These are phyloP conservation scores for Backusella liffmaniae DNA, from an alignment of 192 early-diverging fungal genomes.

Conservation along the genomic window DNA sequence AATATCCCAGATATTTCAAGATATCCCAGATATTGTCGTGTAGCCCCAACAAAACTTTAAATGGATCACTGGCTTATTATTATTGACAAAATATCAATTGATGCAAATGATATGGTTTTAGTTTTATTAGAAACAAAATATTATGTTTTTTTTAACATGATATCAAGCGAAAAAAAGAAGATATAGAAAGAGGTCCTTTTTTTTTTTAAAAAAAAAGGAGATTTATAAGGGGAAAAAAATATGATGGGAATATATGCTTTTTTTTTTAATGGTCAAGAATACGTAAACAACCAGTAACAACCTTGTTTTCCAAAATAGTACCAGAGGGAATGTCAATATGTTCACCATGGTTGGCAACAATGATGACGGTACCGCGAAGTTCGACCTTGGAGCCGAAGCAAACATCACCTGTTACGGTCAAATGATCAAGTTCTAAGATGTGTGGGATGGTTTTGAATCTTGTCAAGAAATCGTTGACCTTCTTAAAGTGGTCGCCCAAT, in stretches of 20 bases:
- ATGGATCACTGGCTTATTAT: neutral
- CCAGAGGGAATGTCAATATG: slow-evolving; percentile 96
- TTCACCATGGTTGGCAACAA: slow-evolving; percentile 94
- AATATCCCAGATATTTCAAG: neutral
- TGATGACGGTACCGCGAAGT: slow-evolving; percentile 94
- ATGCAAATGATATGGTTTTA: slow-evolving; percentile 8
- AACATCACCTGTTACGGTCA: slow-evolving; percentile 98
- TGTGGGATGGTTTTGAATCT: slow-evolving; percentile 93
- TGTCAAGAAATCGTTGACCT: slow-evolving; percentile 79
- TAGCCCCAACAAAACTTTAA: neutral
- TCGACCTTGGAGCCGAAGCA: slow-evolving; percentile 91
- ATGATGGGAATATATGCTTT: neutral
- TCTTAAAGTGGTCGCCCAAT: slow-evolving; percentile 98
- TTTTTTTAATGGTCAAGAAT: slow-evolving; percentile 73
- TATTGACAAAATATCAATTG: slow-evolving; percentile 4
- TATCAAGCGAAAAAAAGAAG: neutral
- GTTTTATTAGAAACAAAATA: neutral
- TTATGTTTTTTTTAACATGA: neutral
- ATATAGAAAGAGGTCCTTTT: neutral
- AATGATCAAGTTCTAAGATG: slow-evolving; percentile 95
- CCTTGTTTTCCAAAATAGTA: slow-evolving; percentile 95
- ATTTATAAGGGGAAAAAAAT: neutral
- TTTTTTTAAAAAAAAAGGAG: slow-evolving; percentile 20
- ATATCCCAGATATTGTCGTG: neutral
- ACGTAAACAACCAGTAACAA: slow-evolving; percentile 95